A percentile compares a stretch with the other conserved stretches of the same genome.
phyloP scores from a whole-genome alignment of 805 yeast species.

The Candida rishiriensis region DNA sequence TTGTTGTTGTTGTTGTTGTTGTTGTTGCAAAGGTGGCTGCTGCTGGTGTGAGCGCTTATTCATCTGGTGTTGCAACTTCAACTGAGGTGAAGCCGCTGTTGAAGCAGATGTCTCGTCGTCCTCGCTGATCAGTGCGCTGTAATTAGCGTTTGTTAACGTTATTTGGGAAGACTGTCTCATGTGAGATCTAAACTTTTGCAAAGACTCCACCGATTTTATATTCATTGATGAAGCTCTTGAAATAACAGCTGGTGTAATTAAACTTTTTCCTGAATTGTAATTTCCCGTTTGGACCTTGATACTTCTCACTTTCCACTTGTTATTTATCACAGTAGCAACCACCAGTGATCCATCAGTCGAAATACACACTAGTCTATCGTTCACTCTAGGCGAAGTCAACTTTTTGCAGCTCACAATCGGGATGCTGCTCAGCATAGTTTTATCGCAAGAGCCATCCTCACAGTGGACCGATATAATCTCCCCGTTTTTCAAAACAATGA shows the following conservation, averaged over 20 bases:
- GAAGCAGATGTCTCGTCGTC: background rate
- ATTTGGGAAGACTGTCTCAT: constrained; percentile 10
- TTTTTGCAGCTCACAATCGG: constrained; percentile 49
- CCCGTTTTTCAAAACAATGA: constrained; percentile 51
- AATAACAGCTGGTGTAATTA: constrained; percentile 36
- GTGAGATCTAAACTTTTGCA: constrained; percentile 9
- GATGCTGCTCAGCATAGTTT: constrained; percentile 27
- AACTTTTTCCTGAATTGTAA: constrained; percentile 39
- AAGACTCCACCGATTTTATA: constrained; percentile 14
- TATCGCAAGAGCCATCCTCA: constrained; percentile 40
- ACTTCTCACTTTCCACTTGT: constrained; percentile 58
- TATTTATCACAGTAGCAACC: constrained; percentile 61
- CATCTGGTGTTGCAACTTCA: too few species aligned
- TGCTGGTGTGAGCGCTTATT: too few species aligned
- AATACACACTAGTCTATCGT: constrained; percentile 62
- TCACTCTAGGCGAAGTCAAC: constrained; percentile 66
- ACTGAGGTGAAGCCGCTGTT: too few species aligned
- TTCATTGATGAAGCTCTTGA: constrained; percentile 23
- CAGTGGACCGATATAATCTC: constrained; percentile 45
- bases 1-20: too few species aligned
- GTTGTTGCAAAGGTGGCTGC: too few species aligned
- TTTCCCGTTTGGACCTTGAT: constrained; percentile 42
- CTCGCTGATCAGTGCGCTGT: background rate
- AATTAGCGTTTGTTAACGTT: constrained; percentile 5
- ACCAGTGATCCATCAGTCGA: constrained; percentile 46